phyloP scores from a whole-genome alignment of 495 filamentous ascomycete genomes.

The Xanthoparmelia taractica region DNA sequence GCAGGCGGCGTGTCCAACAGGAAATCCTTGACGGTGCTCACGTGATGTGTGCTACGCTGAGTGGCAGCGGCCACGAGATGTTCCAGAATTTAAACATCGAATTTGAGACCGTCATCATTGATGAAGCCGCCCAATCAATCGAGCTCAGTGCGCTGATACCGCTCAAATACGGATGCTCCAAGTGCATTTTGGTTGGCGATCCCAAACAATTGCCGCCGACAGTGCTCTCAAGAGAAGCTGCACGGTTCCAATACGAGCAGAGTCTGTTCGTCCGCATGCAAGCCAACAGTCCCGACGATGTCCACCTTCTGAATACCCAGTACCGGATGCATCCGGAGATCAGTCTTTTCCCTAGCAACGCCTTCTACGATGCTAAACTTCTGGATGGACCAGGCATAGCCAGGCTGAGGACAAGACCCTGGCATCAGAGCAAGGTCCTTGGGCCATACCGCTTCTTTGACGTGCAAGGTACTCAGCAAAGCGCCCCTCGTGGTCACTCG shows the following conservation, averaged over 20 bases:
- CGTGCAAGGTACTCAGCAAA: conserved; percentile 77
- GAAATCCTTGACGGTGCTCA: conserved; percentile 82
- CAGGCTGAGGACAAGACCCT: conserved; percentile 61
- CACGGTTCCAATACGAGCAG: conserved; percentile 91
- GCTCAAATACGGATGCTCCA: conserved; percentile 92
- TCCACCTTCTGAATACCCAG: conserved; percentile 92
- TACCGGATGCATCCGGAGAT: conserved; percentile 99
- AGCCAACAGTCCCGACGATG: conserved; percentile 72
- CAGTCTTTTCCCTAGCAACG: conserved; percentile 74
- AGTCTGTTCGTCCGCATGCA: conserved; percentile 98
- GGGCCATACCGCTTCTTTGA: conserved; percentile 98
- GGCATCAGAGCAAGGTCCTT: conserved; percentile 75
- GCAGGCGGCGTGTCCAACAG: conserved; percentile 76
- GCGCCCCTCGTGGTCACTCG: conserved; percentile 70
- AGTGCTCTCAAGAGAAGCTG: conserved; percentile 86
- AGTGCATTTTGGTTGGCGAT: conserved; percentile 95
- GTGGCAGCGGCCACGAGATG: conserved; percentile 95
- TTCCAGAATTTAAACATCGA: conserved; percentile 90
- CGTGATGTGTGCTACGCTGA: conserved; percentile 90
- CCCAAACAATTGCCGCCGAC: conserved; percentile 95
- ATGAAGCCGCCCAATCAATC: conserved; percentile 96
- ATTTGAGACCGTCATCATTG: conserved; percentile 97
- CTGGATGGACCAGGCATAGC: conserved; percentile 80
- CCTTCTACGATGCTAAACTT: conserved; percentile 86
- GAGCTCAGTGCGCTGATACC: conserved; percentile 95